A percentile compares a stretch with the other conserved stretches of the same genome.
Conservation (phyloP, 371 early-diverging fungal genomes). For the Mortierella sp. region DNA sequence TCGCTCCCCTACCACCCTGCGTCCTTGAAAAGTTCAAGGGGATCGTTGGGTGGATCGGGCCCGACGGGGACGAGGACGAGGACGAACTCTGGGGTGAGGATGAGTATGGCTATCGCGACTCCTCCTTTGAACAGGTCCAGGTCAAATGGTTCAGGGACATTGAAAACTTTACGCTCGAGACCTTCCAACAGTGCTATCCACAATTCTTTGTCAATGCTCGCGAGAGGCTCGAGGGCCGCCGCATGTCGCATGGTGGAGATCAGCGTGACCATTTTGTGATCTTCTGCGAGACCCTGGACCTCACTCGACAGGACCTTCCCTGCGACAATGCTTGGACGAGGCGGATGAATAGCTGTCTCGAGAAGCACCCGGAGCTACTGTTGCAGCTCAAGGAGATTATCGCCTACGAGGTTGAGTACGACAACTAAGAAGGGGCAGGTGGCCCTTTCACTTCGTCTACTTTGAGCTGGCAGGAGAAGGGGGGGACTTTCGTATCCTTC, state of each 20-base stretch:
- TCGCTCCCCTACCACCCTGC: slow-evolving; percentile 13
- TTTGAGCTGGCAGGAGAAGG: too few species aligned
- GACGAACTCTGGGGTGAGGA: slow-evolving; percentile 34
- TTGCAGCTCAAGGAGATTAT: slow-evolving; percentile 67
- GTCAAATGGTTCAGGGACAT: slow-evolving; percentile 57
- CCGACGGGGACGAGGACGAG: slow-evolving; percentile 18
- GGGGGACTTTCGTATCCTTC: too few species aligned
- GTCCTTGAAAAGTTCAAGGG: slow-evolving; percentile 46
- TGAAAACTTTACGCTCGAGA: slow-evolving; percentile 51
- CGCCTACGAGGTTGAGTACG: slow-evolving; percentile 64
- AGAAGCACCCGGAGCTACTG: slow-evolving; percentile 57
- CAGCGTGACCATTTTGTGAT: slow-evolving; percentile 33
- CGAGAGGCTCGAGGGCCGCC: slow-evolving; percentile 35
- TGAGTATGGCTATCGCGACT: slow-evolving; percentile 38
- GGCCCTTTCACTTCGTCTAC: too few species aligned
- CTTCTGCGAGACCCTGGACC: slow-evolving; percentile 38
- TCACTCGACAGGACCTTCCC: slow-evolving; percentile 26
- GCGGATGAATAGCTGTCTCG: slow-evolving; percentile 56
- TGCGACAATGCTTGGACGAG: slow-evolving; percentile 62
- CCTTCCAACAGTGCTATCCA: slow-evolving; percentile 60
- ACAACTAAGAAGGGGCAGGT: slow-evolving; percentile 25
- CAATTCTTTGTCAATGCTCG: slow-evolving; percentile 64
- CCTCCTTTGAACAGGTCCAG: slow-evolving; percentile 58
- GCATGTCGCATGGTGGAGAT: slow-evolving; percentile 38
- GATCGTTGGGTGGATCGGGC: slow-evolving; percentile 49